Conservation (phyloP, 1,139 yeast species). For the Blastobotrys capitulatus region DNA sequence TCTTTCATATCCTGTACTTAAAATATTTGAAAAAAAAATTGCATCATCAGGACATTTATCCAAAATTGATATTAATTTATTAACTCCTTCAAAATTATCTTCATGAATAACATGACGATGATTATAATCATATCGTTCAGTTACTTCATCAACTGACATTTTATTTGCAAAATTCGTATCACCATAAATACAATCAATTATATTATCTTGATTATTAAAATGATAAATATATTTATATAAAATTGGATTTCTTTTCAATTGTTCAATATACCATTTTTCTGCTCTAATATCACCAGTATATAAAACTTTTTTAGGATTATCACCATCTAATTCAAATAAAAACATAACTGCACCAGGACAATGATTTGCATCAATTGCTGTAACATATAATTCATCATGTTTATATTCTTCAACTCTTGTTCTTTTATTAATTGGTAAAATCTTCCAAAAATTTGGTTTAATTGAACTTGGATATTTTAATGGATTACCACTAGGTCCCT, state of each 20-base stretch:
- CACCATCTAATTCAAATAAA: slow-evolving; percentile 37
- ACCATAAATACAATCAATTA: slow-evolving; percentile 45
- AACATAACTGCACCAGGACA: slow-evolving; percentile 63
- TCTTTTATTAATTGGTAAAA: neutral
- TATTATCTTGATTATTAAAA: slow-evolving; percentile 24
- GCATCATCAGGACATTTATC: neutral
- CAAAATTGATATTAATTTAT: neutral
- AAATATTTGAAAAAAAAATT: neutral
- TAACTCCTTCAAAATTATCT: neutral
- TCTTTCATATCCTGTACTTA: slow-evolving; percentile 4
- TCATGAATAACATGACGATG: slow-evolving; percentile 24
- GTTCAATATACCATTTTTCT: slow-evolving; percentile 48
- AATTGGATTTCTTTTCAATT: slow-evolving; percentile 37
- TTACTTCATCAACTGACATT: neutral
- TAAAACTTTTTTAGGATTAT: slow-evolving; percentile 37
- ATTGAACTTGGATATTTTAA: no score
- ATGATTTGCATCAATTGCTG: slow-evolving; percentile 41
- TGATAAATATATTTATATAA: slow-evolving; percentile 41
- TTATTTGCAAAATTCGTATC: slow-evolving; percentile 55
- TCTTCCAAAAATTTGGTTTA: neutral
- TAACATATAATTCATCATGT: slow-evolving; percentile 23
- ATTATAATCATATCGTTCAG: no score
- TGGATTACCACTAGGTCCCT: no score
- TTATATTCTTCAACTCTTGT: slow-evolving; percentile 12
- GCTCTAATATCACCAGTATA: slow-evolving; percentile 57